Base-by-base conservation (phyloP, 805 yeast genomes). In the Clavispora vitiphila region DNA sequence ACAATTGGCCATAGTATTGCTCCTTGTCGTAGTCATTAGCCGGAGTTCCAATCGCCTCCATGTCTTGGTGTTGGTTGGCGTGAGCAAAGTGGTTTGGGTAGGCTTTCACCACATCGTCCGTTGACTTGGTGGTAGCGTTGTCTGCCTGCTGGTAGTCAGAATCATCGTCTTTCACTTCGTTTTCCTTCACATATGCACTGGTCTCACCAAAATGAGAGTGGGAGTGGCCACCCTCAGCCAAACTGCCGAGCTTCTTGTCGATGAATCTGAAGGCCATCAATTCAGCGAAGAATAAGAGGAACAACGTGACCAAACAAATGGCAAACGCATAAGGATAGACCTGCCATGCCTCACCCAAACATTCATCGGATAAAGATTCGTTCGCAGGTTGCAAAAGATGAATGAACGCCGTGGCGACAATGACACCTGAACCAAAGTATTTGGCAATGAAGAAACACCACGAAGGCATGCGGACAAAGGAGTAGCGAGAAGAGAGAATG, bases 351-450 rank as follows among this genome's bases (percentile, higher is more conserved):
- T 79, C 81, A 10, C 86, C 85, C 21, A 85, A 67, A 64, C 93
- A 85, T 8, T 65, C 74, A 36, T 75, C 55, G 1, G 71, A 55
- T 35, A 85, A 65, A 2, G 77, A 71, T 8, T 81, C 84, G 43
- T 70, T 60, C 4, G 93, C 91, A 0, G 88, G 91, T 47, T 77
- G 71, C 44, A 86, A 62, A 45, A 86, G 65, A 64, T 86, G 95
- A 23, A 86, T 79, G 53, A 86, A 83, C 0, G 90, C 86, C 1
- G 95, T 86, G 11, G 91, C 86, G 10, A 86, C 73, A 54, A 86
- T 86, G 37, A 86, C 91, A 41, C 95, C 95, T 3, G 90, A 81
- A 46, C 95, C 95, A 57, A 86, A 86, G 61, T 74, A 84, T 54
- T 83, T 84, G 38, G 86, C 80, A 37, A 80, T 58, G 56, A 82